phyloP scores from a whole-genome alignment of 306 rosid species.

The Fragaria nilgerrensis region DNA sequence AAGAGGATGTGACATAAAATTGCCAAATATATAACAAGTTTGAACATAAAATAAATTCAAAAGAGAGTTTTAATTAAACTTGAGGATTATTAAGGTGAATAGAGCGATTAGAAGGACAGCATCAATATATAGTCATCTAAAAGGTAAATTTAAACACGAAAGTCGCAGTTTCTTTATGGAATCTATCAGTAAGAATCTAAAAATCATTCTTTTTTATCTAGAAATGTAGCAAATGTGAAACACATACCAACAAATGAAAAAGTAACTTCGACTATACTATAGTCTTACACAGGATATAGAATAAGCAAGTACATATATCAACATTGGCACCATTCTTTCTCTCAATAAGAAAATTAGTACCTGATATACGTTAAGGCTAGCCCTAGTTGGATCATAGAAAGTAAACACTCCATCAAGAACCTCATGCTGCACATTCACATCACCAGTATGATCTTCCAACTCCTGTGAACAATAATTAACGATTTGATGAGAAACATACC shows the following conservation, averaged over 20 bases:
- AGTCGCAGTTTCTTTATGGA: not conserved
- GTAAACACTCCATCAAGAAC: conserved; percentile 83
- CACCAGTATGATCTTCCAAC: conserved; percentile 79
- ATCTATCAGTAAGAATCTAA: not conserved
- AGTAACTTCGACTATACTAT: not conserved
- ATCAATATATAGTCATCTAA: not conserved
- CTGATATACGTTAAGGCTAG: conserved; percentile 77
- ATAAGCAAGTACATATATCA: not conserved
- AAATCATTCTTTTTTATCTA: not conserved
- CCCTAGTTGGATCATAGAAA: conserved; percentile 71
- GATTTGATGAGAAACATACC: not conserved
- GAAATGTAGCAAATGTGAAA: not conserved
- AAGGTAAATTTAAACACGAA: not conserved
- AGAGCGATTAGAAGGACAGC: not conserved
- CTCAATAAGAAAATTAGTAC: conserved; percentile 33
- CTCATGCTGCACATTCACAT: conserved; percentile 79
- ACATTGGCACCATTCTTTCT: conserved; percentile 33
- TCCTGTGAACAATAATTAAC: conserved; percentile 46
- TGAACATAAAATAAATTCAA: not conserved
- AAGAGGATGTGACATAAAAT: not conserved
- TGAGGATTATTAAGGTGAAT: not conserved
- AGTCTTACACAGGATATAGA: not conserved
- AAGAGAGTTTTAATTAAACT: not conserved
- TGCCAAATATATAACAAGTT: not conserved
- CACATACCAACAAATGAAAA: not conserved